phyloP scores from a whole-genome alignment of 306 rosid genomes.

The Dryas alaskensis region DNA sequence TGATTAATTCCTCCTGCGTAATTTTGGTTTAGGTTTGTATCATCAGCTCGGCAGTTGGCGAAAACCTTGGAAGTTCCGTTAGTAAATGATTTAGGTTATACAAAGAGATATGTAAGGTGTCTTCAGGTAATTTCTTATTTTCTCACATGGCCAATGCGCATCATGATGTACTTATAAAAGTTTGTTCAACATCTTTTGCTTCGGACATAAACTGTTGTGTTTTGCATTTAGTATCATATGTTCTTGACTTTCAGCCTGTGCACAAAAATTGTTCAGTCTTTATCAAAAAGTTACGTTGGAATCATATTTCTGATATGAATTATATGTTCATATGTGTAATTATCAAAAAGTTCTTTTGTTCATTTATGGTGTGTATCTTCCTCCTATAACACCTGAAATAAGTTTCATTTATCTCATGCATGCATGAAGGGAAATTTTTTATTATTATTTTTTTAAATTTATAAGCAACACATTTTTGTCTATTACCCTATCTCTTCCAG shows the following conservation, averaged over 20 bases:
- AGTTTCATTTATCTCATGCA: background rate
- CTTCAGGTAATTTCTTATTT: conserved; percentile 66
- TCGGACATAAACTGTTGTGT: background rate
- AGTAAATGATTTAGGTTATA: conserved; percentile 98
- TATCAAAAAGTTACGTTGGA: background rate
- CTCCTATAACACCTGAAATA: background rate
- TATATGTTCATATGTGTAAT: background rate
- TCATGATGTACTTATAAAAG: background rate
- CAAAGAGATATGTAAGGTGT: conserved; percentile 97
- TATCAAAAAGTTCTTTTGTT: background rate
- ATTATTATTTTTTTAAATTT: background rate
- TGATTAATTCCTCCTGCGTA: conserved; percentile 7
- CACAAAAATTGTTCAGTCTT: background rate
- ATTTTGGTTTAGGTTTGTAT: conserved; percentile 68
- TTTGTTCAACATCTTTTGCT: background rate
- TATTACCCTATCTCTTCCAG: background rate
- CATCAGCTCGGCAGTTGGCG: conserved; percentile 90
- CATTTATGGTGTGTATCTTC: background rate
- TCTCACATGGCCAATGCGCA: background rate
- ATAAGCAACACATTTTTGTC: background rate
- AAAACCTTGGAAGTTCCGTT: conserved; percentile 98
- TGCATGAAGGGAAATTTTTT: background rate
- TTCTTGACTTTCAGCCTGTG: background rate
- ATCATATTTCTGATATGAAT: background rate
- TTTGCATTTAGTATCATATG: background rate